Evolutionary conservation across 371 early-diverging fungal species (phyloP).

Genomic region (Conidiobolus coronatus): DNA sequence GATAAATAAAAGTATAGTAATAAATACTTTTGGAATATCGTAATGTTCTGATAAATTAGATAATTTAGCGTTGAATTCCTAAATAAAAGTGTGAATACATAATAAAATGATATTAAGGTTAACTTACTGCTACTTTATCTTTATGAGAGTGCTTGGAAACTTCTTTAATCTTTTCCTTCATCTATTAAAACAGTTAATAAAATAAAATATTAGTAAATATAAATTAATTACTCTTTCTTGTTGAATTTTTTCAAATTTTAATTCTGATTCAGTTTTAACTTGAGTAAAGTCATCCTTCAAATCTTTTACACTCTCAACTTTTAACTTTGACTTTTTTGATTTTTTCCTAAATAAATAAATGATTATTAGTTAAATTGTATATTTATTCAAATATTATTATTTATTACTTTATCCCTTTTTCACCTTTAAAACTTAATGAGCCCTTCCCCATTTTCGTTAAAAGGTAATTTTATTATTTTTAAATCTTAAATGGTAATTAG

Average conservation of each 20-base stretch:
- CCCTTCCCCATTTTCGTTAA: no score
- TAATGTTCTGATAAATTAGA: background rate
- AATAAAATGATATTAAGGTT: background rate
- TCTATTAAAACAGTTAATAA: background rate
- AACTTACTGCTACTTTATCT: constrained; percentile 1
- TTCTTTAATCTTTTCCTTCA: background rate
- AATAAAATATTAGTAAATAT: background rate
- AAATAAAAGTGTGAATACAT: background rate
- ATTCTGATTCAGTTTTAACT: background rate
- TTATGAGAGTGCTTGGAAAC: background rate
- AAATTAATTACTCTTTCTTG: background rate
- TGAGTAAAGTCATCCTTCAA: no score
- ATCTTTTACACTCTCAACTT: no score
- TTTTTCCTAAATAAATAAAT: no score
- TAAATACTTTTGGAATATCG: background rate
- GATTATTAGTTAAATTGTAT: no score
- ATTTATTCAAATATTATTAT: no score
- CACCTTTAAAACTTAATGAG: no score
- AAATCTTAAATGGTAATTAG: no score
- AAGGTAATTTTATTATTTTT: no score
- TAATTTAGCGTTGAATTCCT: background rate
- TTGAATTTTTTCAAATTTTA: background rate
- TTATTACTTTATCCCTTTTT: no score
- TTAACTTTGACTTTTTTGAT: no score
- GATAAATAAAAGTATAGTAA: background rate